Evolutionary conservation across 2,329 filamentous ascomycete species (phyloP).

Genomic region (Simplicillium sp.): DNA sequence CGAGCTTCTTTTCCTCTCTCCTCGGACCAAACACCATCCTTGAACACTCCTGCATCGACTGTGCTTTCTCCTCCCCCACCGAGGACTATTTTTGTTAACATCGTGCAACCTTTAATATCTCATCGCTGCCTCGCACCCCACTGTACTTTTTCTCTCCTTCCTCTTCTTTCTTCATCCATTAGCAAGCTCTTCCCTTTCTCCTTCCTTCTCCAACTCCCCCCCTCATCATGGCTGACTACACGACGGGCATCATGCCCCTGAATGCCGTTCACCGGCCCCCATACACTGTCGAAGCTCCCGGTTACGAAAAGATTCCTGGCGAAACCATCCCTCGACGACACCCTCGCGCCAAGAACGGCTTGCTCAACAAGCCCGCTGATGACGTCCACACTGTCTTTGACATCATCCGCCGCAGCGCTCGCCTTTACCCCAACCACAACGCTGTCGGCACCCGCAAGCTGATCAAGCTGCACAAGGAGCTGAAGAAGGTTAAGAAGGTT

Average conservation of each 20-base stretch:
- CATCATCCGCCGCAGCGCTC: constrained; percentile 61
- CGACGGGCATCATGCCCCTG: constrained; percentile 37
- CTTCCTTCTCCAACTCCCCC: background rate
- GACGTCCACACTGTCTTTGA: constrained; percentile 72
- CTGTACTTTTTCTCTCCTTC: constrained; percentile 4
- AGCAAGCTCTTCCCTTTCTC: background rate
- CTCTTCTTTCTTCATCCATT: constrained; percentile 4
- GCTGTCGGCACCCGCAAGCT: constrained; percentile 65
- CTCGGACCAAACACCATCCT: no score
- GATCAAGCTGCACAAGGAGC: constrained; percentile 70
- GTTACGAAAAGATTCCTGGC: constrained; percentile 59
- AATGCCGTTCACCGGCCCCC: constrained; percentile 59
- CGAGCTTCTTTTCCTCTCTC: no score
- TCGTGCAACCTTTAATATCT: no score
- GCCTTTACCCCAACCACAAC: constrained; percentile 50
- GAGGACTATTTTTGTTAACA: no score
- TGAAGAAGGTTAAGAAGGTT: constrained; percentile 82
- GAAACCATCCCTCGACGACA: constrained; percentile 80
- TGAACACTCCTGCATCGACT: no score
- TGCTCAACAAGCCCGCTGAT: constrained; percentile 55
- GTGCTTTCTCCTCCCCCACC: background rate
- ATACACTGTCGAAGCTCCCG: constrained; percentile 64
- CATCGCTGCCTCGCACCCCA: no score
- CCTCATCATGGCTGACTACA: constrained; percentile 26
- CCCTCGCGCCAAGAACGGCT: constrained; percentile 58